Evolutionary conservation across 192 early-diverging fungal genomes (phyloP).

Genomic region (Podila epigama): DNA sequence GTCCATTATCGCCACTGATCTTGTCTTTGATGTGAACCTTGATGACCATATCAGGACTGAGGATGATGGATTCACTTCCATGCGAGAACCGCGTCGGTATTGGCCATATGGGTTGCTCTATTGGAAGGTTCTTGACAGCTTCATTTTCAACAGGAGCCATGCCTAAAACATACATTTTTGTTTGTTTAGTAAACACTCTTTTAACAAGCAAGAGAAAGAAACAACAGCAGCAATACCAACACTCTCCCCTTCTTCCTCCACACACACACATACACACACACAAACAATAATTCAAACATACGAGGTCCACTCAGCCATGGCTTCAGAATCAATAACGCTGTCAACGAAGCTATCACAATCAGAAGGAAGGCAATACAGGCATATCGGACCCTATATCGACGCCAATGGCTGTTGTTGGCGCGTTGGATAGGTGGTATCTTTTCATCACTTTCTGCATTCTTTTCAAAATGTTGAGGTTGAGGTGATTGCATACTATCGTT

Average conservation of each 20-base stretch:
- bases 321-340: conserved; percentile 1
- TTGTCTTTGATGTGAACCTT: conserved; percentile 5
- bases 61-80: conserved; percentile 4
- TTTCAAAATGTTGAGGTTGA: neutral
- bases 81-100: conserved; percentile 18
- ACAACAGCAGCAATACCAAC: neutral
- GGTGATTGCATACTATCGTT: neutral
- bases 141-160: conserved; percentile 17
- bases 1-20: neutral
- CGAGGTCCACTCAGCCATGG: conserved; percentile 17
- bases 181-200: neutral
- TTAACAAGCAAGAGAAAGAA: neutral
- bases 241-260: neutral
- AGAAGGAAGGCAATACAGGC: neutral
- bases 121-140: conserved; percentile 25
- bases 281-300: neutral
- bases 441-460: neutral
- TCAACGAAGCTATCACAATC: neutral
- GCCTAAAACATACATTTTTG: conserved; percentile 4
- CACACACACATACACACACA: too few relatives aligned
- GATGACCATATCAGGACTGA: conserved; percentile 18
- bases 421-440: neutral
- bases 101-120: conserved; percentile 41
- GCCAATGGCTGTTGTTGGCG: conserved; percentile 10
- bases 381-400: conserved; percentile 13